Evolutionary conservation across 2,329 filamentous ascomycete species (phyloP).

Genomic region (Neoarthrinium moseri): DNA sequence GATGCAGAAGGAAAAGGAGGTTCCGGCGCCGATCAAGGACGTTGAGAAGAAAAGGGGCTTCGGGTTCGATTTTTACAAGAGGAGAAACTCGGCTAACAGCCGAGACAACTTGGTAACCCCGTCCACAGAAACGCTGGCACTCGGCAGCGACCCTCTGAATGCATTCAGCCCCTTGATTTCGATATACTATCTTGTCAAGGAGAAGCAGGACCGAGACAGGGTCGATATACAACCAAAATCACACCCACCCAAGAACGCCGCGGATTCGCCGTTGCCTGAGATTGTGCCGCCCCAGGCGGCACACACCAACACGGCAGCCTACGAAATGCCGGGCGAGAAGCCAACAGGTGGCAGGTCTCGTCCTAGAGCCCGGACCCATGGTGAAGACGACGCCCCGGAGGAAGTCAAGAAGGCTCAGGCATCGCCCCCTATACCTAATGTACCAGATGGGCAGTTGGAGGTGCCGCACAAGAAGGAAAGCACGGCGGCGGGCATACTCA

Average conservation of each 20-base stretch:
- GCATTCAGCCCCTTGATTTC: slow-evolving; percentile 91
- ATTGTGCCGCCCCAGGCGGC: slow-evolving; percentile 80
- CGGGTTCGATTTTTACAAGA: slow-evolving; percentile 93
- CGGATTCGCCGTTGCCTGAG: slow-evolving; percentile 61
- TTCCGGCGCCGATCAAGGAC: slow-evolving; percentile 55
- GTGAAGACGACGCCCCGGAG: slow-evolving; percentile 85
- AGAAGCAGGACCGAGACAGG: slow-evolving; percentile 83
- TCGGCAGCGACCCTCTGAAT: slow-evolving; percentile 85
- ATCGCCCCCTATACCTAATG: slow-evolving; percentile 35
- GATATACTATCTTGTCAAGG: slow-evolving; percentile 92
- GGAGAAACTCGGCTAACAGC: slow-evolving; percentile 84
- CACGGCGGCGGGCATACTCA: slow-evolving; percentile 76
- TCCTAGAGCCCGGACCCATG: slow-evolving; percentile 86
- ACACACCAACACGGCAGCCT: slow-evolving; percentile 80
- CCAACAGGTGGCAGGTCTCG: slow-evolving; percentile 80
- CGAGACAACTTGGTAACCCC: slow-evolving; percentile 80
- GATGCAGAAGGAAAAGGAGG: slow-evolving; percentile 65
- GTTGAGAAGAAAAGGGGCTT: slow-evolving; percentile 86
- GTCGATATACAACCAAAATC: slow-evolving; percentile 30
- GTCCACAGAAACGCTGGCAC: slow-evolving; percentile 81
- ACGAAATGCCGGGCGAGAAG: slow-evolving; percentile 87
- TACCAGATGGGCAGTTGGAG: slow-evolving; percentile 56
- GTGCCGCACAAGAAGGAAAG: slow-evolving; percentile 78
- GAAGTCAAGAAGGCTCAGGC: slow-evolving; percentile 64
- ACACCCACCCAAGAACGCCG: slow-evolving; percentile 35